Base-by-base conservation (phyloP, 2,329 filamentous ascomycete species). In the Cladosporium sp. region DNA sequence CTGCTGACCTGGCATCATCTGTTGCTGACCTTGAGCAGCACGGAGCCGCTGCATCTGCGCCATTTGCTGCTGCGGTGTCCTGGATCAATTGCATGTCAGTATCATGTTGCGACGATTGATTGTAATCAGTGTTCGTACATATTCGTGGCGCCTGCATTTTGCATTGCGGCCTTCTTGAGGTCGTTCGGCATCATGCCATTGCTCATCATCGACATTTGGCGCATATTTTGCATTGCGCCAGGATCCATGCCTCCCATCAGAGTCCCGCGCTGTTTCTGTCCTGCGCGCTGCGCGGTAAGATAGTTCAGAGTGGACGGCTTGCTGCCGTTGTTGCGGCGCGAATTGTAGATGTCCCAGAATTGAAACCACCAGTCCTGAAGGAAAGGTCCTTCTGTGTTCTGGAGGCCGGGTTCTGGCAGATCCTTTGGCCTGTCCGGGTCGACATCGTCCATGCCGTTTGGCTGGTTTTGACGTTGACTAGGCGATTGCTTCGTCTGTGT, bases 281-380 rank as follows among this genome's bases (percentile, higher is more conserved):
- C 87, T 57, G 87, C 81, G 63, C 86, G 87, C 71, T 94, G 90
- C 68, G 87, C 85, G 15, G 62, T 61, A 15, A 71, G 62, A 51
- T 70, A 70, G 34, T 45, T 59, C 44, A 68, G 37, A 3, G 61
- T 63, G 58, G 62, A 63, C 57, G 61, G 73, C 77, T 69, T 83
- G 95, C 92, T 60, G 47, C 56, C 61, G 60, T 72, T 70, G 48
- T 65, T 83, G 68, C 90, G 88, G 70, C 93, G 89, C 57, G 91
- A 90, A 69, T 86, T 86, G 74, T 89, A 95, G 66, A 97, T 91
- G 68, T 99, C 94, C 91, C 91, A 97, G 74, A 99, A 99, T 53
- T 97, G 83, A 69, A 87, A 90, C 78, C 95, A 99, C 94, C 94
- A 99, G 69, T 97, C 94, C 65, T 91, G 88, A n/a, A 99, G 80